A percentile compares a stretch with the other conserved stretches of the same genome.
These are phyloP conservation scores for Castanea crenata DNA, from an alignment of 306 rosid species.

Conservation along the genomic window DNA sequence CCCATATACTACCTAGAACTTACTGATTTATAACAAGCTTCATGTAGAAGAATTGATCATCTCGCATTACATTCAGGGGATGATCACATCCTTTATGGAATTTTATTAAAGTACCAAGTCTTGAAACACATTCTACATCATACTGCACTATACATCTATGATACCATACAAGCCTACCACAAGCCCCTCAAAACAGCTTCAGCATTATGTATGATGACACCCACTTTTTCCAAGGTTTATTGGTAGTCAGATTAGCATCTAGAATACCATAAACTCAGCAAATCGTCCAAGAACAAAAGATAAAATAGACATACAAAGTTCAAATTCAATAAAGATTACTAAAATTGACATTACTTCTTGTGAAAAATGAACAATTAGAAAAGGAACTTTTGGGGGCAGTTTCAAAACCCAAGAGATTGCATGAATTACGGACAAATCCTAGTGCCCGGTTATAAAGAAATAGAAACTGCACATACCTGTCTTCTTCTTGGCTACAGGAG, in stretches of 20 bases:
- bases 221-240: background rate
- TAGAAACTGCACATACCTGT: conserved; percentile 46
- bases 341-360: background rate
- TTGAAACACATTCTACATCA: background rate
- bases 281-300: background rate
- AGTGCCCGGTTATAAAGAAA: background rate
- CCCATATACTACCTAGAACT: background rate
- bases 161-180: background rate
- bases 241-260: background rate
- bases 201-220: background rate
- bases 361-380: background rate
- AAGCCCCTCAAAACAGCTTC: background rate
- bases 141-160: background rate
- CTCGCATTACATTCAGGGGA: background rate
- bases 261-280: background rate
- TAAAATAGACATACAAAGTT: background rate
- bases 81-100: background rate
- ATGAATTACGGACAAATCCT: background rate
- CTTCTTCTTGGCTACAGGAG: conserved; percentile 45
- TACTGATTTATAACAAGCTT: background rate
- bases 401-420: background rate
- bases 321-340: background rate
- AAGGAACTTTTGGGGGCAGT: background rate
- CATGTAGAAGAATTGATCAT: background rate
- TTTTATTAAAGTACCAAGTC: background rate